Evolutionary conservation across 2,329 filamentous ascomycete genomes (phyloP), one percentile per base, ranked within the genome.

Genomic region (Cryphonectria radicalis): DNA sequence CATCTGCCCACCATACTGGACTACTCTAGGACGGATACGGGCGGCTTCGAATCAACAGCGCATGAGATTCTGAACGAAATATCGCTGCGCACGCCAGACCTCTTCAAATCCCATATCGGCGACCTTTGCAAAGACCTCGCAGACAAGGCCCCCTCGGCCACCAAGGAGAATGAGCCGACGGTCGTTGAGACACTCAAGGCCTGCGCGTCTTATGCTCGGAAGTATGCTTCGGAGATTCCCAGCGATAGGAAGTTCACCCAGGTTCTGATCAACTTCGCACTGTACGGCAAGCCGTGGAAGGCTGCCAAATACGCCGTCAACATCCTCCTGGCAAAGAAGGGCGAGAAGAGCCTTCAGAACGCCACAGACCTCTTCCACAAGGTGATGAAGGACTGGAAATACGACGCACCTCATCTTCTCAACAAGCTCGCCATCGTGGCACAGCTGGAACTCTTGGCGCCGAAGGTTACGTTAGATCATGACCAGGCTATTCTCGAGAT

Each of bases 291-390:
- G 35, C 95, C 95, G 2, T 88, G 93, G 14, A 91, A 91, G 78
- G 93, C 93, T 11, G 93, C 95, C 32, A 99, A 99, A 81, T 94
- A 98, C 82, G 96, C 96, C 0, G 90, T 98, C 65, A 95, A 93
- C 40, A 94, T 99, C 74, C 86, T 99, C 68, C 89, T 97, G 81
- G 91, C 93, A 50, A 91, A 91, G 76, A 85, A 85, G 63, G 86
- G 89, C 32, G 89, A 89, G 75, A 96, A 93, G 79, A 92, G 86
- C 75, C 82, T 95, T 77, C 92, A 97, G 83, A 93, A 94, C 72
- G 93, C 94, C 10, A 94, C 92, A 68, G 94, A 97, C 76, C 86
- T 99, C 14, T 82, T 98, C 10, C 88, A 91, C 69, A 92, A 91
- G 78, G 91, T 91, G 72, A 88, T 93, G 74, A 90, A 93, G 74